Percentiles rank a stretch among this genome's conserved stretches.
Evolutionary conservation across 805 yeast species (phyloP).

Genomic region (Nakazawaea molendinolei): DNA sequence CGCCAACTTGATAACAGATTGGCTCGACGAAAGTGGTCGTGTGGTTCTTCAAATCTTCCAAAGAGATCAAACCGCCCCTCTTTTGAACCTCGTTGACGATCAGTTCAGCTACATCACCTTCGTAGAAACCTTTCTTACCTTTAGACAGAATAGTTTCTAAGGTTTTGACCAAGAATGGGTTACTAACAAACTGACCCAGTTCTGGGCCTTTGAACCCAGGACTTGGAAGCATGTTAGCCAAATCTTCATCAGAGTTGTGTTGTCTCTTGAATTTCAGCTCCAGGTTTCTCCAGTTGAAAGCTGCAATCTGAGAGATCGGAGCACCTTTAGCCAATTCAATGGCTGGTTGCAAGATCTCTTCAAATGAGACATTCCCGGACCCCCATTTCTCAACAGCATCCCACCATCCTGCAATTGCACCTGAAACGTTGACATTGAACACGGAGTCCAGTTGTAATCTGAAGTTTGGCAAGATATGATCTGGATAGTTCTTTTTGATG

Average conservation of each 20-base stretch:
- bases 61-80: conserved; percentile 50
- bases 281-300: conserved; percentile 38
- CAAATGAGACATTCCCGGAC: conserved; percentile 54
- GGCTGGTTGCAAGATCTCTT: conserved; percentile 55
- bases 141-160: conserved; percentile 41
- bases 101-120: conserved; percentile 62
- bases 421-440: conserved; percentile 66
- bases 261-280: conserved; percentile 31
- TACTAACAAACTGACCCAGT: conserved; percentile 52
- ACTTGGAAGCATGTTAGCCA: conserved; percentile 30
- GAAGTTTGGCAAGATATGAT: conserved; percentile 33
- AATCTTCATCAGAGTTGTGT: conserved; percentile 22
- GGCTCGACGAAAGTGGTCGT: conserved; percentile 62
- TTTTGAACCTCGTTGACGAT: conserved; percentile 47
- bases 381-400: conserved; percentile 71
- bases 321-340: conserved; percentile 69
- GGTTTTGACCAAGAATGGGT: conserved; percentile 46
- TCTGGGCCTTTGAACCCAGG: conserved; percentile 39
- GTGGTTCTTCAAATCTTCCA: conserved; percentile 52
- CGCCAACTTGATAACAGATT: conserved; percentile 44
- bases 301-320: conserved; percentile 55
- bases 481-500: conserved; percentile 31
- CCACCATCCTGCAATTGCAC: conserved; percentile 75
- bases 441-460: conserved; percentile 49
- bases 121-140: conserved; percentile 65